phyloP scores from a whole-genome alignment of 2,329 filamentous ascomycete species.

The Fusarium scirpi region DNA sequence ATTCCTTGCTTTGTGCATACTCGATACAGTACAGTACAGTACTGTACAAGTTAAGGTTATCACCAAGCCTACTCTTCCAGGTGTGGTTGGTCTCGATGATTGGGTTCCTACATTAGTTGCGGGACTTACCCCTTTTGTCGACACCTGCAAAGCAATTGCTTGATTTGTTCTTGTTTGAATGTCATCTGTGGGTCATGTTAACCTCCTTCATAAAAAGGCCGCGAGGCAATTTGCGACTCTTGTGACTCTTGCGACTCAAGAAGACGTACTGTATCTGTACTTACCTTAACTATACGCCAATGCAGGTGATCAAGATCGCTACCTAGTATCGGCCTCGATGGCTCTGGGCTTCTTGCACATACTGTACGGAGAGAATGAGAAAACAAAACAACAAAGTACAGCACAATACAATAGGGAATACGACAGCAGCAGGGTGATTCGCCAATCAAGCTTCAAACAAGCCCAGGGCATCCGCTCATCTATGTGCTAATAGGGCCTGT shows the following conservation, averaged over 20 bases:
- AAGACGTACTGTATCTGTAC: constrained; percentile 1
- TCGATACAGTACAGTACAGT: background rate
- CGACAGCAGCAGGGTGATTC: background rate
- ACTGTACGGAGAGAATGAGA: background rate
- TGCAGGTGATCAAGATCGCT: constrained; percentile 16
- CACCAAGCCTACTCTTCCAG: background rate
- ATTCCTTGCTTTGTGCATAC: constrained; percentile 28
- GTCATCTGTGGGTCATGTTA: constrained; percentile 33
- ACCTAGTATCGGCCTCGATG: background rate
- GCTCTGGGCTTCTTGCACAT: background rate
- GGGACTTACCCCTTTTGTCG: constrained; percentile 31
- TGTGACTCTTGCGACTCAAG: constrained; percentile 3
- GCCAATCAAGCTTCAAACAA: background rate
- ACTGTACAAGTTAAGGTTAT: constrained; percentile 28
- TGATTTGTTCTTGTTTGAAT: constrained; percentile 19
- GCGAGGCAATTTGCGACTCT: constrained; percentile 32
- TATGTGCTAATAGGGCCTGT: background rate
- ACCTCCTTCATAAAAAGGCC: constrained; percentile 40
- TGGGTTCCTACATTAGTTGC: constrained; percentile 40
- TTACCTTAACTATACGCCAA: background rate
- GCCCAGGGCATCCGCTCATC: background rate
- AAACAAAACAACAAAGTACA: background rate
- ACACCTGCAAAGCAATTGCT: constrained; percentile 11
- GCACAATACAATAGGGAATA: background rate
- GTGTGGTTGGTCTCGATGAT: constrained; percentile 18